phyloP scores from a whole-genome alignment of 2,329 filamentous ascomycete genomes.

The Remersonia thermophila region DNA sequence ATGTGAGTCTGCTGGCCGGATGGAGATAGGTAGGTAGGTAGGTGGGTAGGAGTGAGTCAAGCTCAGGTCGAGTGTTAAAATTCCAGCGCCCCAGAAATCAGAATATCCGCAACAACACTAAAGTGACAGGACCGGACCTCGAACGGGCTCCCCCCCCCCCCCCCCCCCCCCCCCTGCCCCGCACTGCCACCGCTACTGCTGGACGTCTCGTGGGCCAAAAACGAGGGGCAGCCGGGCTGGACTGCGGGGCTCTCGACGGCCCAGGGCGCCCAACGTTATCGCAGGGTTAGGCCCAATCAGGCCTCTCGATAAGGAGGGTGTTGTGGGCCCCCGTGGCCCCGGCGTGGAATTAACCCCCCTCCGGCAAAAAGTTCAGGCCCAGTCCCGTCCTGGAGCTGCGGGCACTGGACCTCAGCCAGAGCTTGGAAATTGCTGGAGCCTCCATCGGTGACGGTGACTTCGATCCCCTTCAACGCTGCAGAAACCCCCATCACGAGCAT shows the following conservation, averaged over 20 bases:
- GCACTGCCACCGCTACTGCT: constrained; percentile 11
- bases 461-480: constrained; percentile 6
- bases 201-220: constrained; percentile 1
- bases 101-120: too few relatives aligned
- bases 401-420: constrained; percentile 4
- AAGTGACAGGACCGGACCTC: too few relatives aligned
- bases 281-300: constrained; percentile 9
- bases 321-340: background rate
- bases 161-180: too few relatives aligned
- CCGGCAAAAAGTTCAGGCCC: constrained; percentile 17
- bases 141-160: too few relatives aligned
- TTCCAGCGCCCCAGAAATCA: background rate
- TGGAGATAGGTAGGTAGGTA: background rate
- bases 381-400: constrained; percentile 17
- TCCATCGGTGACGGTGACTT: constrained; percentile 11
- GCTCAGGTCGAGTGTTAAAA: constrained; percentile 5
- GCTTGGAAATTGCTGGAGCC: constrained; percentile 19
- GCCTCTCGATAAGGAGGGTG: background rate
- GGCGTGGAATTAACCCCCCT: constrained; percentile 16
- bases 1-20: background rate
- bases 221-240: constrained; percentile 15
- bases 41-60: too few relatives aligned
- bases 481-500: constrained; percentile 1
- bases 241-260: background rate
- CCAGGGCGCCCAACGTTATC: constrained; percentile 1